Conservation (phyloP, 257 asterid species). For the Rubia yunnanensis region DNA sequence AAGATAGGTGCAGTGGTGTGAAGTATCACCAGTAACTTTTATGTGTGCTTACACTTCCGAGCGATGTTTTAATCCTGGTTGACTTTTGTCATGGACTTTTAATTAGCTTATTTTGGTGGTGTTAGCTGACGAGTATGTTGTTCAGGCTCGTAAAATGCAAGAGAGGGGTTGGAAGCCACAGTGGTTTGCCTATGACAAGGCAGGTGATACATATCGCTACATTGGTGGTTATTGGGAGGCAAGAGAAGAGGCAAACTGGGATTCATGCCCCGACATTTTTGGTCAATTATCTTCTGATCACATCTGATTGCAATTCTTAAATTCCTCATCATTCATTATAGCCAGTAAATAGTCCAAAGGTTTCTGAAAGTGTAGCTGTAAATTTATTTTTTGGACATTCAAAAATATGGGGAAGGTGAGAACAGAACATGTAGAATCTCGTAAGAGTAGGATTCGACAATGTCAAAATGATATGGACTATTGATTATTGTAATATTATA, state of each 20-base stretch:
- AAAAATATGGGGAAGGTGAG: neutral
- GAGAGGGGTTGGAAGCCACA: slow-evolving; percentile 87
- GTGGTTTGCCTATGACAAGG: slow-evolving; percentile 71
- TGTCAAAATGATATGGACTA: neutral
- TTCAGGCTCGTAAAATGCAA: slow-evolving; percentile 85
- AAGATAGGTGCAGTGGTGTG: no score
- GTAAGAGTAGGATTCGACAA: neutral
- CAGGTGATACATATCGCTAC: slow-evolving; percentile 39
- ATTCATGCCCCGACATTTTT: slow-evolving; percentile 75
- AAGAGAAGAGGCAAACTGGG: slow-evolving; percentile 72
- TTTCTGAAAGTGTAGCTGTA: neutral
- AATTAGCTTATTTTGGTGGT: no score
- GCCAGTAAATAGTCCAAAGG: neutral
- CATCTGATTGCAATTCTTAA: neutral
- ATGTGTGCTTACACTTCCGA: no score
- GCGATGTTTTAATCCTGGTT: no score
- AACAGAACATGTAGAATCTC: neutral
- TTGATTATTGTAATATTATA: no score
- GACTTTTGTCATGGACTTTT: neutral
- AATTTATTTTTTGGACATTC: neutral
- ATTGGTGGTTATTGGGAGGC: slow-evolving; percentile 97
- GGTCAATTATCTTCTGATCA: slow-evolving; percentile 61
- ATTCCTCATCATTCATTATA: neutral
- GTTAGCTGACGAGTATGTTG: neutral
- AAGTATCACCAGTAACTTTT: no score